Base-by-base conservation (phyloP, 441 rosid genomes). In the Jatropha podagrica region DNA sequence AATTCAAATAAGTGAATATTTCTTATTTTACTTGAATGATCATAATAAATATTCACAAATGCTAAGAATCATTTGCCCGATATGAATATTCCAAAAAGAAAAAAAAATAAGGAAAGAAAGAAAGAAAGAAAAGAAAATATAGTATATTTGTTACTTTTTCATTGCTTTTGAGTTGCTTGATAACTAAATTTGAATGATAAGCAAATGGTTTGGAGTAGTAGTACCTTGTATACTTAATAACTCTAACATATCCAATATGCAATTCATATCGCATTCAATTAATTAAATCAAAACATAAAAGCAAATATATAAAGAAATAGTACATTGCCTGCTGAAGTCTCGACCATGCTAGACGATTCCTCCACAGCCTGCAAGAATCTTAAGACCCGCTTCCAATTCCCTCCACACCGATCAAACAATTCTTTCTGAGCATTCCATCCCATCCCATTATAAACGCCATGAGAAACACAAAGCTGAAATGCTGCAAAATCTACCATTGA, bases 291-390 rank as follows among this genome's bases (percentile, higher is more conserved):
- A 55, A 67, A 15, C 44, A 65, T 23, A 78, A 67, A 74, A 65
- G 69, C 69, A 73, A 26, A 42, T 51, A 62, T 66, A 79, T 40
- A 74, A 77, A 83, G 74, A 85, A 87, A 67, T 81, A 86, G 83
- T 92, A 93, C 99, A 80, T 92, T 91, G 97, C 97, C 93, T 78
- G 92, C 90, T 73, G 95, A 85, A 78, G 96, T 95, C 81, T 91
- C 83, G 69, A 91, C 98, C 79, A 80, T 84, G 80, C 85, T 86
- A 44, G 98, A 88, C 0, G 97, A 90, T 73, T 84, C 91, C 81
- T 89, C 91, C 79, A 92, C 92, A 2, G 92, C 86, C 74, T 91
- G 99, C 86, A 95, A 78, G 84, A 93, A 95, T 85, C 98, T 87
- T 85, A 90, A 86, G 77, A 91, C 82, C 73, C 91, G 85, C 75